A percentile compares a stretch with the other conserved stretches of the same genome.
phyloP scores from a whole-genome alignment of 2,329 filamentous ascomycete genomes.

The Sporothrix pallida region DNA sequence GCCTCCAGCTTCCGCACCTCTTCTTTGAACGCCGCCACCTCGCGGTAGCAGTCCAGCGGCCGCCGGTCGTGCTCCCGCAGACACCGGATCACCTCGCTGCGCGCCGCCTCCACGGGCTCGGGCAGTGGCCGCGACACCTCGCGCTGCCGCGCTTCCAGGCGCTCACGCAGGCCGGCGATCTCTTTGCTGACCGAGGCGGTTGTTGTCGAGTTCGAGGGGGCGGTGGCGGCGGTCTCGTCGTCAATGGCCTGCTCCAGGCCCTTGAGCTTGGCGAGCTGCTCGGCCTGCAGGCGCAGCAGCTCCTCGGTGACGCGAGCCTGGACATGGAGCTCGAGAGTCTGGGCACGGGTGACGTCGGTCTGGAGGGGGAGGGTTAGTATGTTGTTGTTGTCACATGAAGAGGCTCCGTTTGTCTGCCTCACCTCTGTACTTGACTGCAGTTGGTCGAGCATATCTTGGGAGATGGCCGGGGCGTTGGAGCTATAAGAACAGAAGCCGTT shows the following conservation, averaged over 20 bases:
- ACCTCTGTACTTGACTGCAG: constrained; percentile 88
- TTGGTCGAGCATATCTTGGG: constrained; percentile 79
- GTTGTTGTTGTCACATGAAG: too few species aligned
- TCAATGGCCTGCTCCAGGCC: constrained; percentile 48
- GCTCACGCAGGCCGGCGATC: constrained; percentile 62
- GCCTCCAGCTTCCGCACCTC: constrained; percentile 87
- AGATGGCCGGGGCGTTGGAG: constrained; percentile 62
- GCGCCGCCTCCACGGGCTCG: constrained; percentile 73
- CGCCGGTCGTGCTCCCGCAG: constrained; percentile 82
- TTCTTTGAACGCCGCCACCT: constrained; percentile 88
- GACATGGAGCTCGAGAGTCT: constrained; percentile 83
- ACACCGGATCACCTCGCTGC: constrained; percentile 78
- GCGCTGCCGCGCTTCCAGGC: constrained; percentile 68
- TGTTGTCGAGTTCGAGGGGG: constrained; percentile 6
- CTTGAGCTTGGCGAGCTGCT: constrained; percentile 71
- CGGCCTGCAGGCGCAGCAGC: constrained; percentile 76
- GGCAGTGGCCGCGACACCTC: constrained; percentile 69
- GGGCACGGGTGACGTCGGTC: constrained; percentile 87
- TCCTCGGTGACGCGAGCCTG: constrained; percentile 86
- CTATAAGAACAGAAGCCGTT: constrained; percentile 45
- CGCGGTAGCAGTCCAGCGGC: constrained; percentile 91
- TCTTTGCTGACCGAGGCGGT: constrained; percentile 60
- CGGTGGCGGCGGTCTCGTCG: neutral
- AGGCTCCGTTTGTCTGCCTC: constrained; percentile 41
- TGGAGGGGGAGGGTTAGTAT: constrained; percentile 47